phyloP scores from a whole-genome alignment of 2,329 filamentous ascomycete species.

The Ceratocystis cubensis region DNA sequence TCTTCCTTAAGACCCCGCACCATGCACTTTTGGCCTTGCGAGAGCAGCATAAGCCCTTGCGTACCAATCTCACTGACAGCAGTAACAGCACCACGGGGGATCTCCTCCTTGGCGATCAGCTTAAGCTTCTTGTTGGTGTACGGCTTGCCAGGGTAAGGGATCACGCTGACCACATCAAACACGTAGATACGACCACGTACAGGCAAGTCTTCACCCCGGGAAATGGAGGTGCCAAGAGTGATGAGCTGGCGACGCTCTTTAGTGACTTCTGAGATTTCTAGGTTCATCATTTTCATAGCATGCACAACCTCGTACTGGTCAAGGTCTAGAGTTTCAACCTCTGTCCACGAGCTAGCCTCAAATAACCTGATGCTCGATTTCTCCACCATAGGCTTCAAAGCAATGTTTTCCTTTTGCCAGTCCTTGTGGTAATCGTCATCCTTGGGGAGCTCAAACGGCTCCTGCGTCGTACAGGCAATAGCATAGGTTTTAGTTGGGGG shows the following conservation, averaged over 20 bases:
- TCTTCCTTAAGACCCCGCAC: slow-evolving; percentile 93
- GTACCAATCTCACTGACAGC: slow-evolving; percentile 72
- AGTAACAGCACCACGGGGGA: slow-evolving; percentile 82
- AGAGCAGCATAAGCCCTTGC: slow-evolving; percentile 76
- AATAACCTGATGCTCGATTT: slow-evolving; percentile 66
- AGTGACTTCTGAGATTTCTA: slow-evolving; percentile 84
- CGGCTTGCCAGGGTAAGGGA: slow-evolving; percentile 72
- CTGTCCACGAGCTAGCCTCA: slow-evolving; percentile 61
- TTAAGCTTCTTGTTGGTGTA: slow-evolving; percentile 81
- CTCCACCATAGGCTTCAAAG: slow-evolving; percentile 52
- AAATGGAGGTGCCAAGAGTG: slow-evolving; percentile 70
- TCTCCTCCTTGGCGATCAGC: slow-evolving; percentile 76
- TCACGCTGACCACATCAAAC: slow-evolving; percentile 82
- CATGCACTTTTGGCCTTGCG: slow-evolving; percentile 96
- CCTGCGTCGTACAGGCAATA: slow-evolving; percentile 53
- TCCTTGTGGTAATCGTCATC: slow-evolving; percentile 76
- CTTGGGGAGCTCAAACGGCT: slow-evolving; percentile 70
- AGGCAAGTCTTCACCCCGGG: slow-evolving; percentile 82
- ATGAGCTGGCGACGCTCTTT: slow-evolving; percentile 75
- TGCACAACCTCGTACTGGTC: slow-evolving; percentile 66
- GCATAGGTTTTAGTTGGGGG: slow-evolving; percentile 62
- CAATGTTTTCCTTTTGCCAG: slow-evolving; percentile 59
- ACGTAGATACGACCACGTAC: slow-evolving; percentile 77
- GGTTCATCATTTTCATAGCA: slow-evolving; percentile 67
- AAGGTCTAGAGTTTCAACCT: slow-evolving; percentile 64